A percentile compares a stretch with the other conserved stretches of the same genome.
phyloP scores from a whole-genome alignment of 2,329 filamentous ascomycete species.

The Ophioceras dolichostomum region DNA sequence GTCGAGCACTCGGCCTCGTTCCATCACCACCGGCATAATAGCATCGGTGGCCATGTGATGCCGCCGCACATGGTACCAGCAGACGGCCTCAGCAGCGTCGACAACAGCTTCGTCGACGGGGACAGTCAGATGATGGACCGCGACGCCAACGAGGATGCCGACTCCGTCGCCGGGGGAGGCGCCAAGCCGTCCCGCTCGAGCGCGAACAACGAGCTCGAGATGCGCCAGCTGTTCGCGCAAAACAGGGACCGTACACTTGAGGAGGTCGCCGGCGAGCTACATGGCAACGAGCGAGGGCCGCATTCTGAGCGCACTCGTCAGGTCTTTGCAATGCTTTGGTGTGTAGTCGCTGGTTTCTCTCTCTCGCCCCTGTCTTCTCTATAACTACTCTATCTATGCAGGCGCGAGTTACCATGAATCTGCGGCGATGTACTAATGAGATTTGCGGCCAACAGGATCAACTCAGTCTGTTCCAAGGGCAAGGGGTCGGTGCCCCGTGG shows the following conservation, averaged over 20 bases:
- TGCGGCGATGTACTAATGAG: too few relatives aligned
- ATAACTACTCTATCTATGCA: constrained; percentile 3
- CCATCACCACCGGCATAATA: constrained; percentile 25
- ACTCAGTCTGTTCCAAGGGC: constrained; percentile 57
- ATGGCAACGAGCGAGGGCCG: constrained; percentile 67
- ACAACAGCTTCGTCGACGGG: constrained; percentile 41
- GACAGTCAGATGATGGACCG: constrained; percentile 49
- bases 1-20: constrained; percentile 31
- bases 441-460: constrained; percentile 57
- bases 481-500: constrained; percentile 85
- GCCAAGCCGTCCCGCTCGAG: constrained; percentile 53
- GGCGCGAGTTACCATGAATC: too few relatives aligned
- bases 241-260: constrained; percentile 56
- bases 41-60: constrained; percentile 11
- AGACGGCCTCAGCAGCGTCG: constrained; percentile 37
- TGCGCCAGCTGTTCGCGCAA: constrained; percentile 60
- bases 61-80: constrained; percentile 37
- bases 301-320: constrained; percentile 76
- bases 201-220: constrained; percentile 70
- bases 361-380: neutral
- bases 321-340: constrained; percentile 85
- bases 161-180: constrained; percentile 35
- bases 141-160: constrained; percentile 45
- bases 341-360: constrained; percentile 23
- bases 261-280: constrained; percentile 64